Percentiles rank a stretch among this genome's conserved stretches.
These are phyloP conservation scores for Stephanodiscus minutulus DNA, from an alignment of 108 stramenopile genomes.

Conservation along the genomic window DNA sequence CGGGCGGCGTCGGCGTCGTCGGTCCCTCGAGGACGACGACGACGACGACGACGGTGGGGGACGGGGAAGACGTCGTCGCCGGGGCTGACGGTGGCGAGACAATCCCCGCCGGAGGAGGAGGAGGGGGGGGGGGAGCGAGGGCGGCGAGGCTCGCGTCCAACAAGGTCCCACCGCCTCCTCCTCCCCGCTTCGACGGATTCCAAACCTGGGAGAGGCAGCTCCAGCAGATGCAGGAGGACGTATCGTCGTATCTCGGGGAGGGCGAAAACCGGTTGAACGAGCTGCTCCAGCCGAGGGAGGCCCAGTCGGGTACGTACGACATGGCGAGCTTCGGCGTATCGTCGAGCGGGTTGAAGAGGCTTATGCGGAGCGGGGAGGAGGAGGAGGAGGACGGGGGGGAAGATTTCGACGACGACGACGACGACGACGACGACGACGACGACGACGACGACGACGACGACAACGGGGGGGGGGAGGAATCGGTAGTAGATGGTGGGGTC, in stretches of 20 bases:
- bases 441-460: not conserved
- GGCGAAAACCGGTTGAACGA: constrained; percentile 41
- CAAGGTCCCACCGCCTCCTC: not conserved
- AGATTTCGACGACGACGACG: not conserved
- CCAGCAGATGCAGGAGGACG: constrained; percentile 80
- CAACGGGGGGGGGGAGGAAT: not conserved
- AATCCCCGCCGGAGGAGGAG: not conserved
- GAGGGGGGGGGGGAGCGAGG: too few relatives aligned
- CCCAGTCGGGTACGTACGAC: constrained; percentile 21
- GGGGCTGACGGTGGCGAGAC: not conserved
- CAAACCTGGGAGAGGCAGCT: constrained; percentile 74
- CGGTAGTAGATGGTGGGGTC: not conserved
- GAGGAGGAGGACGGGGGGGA: constrained; percentile 17
- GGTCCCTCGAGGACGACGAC: too few relatives aligned
- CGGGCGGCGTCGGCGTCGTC: too few relatives aligned
- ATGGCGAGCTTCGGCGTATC: constrained; percentile 35
- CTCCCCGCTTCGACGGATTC: constrained; percentile 73
- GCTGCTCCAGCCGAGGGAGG: constrained; percentile 47
- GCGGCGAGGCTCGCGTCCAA: too few relatives aligned
- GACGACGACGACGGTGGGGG: not conserved
- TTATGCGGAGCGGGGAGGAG: constrained; percentile 17
- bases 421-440: not conserved
- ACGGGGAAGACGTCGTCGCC: constrained; percentile 1
- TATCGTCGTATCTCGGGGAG: constrained; percentile 63
- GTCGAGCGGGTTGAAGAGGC: constrained; percentile 22